Base-by-base conservation (phyloP, 768 basidiomycete genomes). In the Russula sp. region DNA sequence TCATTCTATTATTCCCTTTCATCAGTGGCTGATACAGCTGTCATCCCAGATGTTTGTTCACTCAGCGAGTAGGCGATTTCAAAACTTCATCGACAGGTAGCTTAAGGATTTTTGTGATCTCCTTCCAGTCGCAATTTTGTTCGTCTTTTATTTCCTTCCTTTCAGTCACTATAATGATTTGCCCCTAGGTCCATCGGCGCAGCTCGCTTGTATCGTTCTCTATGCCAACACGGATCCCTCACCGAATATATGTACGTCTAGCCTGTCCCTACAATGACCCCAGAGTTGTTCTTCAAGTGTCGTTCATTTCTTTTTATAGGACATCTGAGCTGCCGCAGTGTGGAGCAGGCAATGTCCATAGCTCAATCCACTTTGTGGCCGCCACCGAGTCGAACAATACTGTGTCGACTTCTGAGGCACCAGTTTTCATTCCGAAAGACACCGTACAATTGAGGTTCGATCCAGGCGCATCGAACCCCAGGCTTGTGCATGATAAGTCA, bases 131-230 rank as follows among this genome's bases (percentile, higher is more conserved):
- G 20, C 45, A 47, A 20, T 20, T 47, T 3, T 63, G 62, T 58
- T 40, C 44, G 57, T 63, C 45, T 10, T 20, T 9, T 1, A 4
- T 44, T 31, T n/a, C 8, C 22, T 8, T 50, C 20, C 20, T 3
- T 44, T 3, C 13, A 27, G 18, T 22, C 18, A 7, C 4, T 47
- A 13, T 40, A 16, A 40, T 53, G 45, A 57, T 57, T 7, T 18
- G 13, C 10, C 31, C 6, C 10, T 35, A 63, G 62, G 52, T 40
- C 45, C 31, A 59, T 63, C 20, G 45, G 51, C 11, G 44, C 62
- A 20, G 44, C 51, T 39, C 62, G 62, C 37, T 47, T 63, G 51
- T 63, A 63, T 39, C 62, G 62, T 16, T 34, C 44, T 34, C 20
- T 63, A 31, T 53, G 35, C 9, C 8, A 39, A n/a, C 14, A 11